phyloP scores from a whole-genome alignment of 345 rosid genomes.

The Eucalyptus marginata region DNA sequence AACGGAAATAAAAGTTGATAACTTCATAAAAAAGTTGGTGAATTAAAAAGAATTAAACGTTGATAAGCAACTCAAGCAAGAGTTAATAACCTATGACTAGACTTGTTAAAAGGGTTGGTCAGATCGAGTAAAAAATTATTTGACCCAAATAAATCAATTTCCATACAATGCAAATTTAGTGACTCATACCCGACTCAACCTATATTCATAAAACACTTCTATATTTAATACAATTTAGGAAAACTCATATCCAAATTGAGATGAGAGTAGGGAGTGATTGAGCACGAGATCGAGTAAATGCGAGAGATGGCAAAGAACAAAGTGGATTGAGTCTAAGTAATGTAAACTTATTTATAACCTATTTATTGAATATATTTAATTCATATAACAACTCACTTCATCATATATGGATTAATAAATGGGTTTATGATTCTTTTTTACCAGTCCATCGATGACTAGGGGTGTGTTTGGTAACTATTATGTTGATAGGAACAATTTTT shows the following conservation, averaged over 20 bases:
- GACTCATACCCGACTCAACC: accelerated
- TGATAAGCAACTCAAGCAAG: background rate
- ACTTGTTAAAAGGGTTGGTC: no score
- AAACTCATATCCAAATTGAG: background rate
- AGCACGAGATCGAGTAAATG: background rate
- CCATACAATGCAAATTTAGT: no score
- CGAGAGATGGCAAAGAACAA: background rate
- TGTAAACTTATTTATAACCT: no score
- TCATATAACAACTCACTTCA: background rate
- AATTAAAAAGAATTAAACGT: background rate
- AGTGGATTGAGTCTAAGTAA: background rate
- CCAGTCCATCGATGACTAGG: accelerated
- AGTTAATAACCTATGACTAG: background rate
- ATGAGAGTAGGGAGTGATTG: background rate
- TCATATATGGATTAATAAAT: background rate
- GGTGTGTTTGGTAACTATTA: no score
- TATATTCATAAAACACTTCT: no score
- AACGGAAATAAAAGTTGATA: background rate
- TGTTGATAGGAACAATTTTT: no score
- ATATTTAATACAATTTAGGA: no score
- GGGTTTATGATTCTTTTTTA: background rate
- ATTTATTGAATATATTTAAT: background rate
- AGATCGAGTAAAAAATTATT: accelerated
- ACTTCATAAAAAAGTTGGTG: background rate
- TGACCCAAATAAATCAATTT: no score